Base-by-base conservation (phyloP, 2,329 filamentous ascomycete species). In the Cladosporium sp. region DNA sequence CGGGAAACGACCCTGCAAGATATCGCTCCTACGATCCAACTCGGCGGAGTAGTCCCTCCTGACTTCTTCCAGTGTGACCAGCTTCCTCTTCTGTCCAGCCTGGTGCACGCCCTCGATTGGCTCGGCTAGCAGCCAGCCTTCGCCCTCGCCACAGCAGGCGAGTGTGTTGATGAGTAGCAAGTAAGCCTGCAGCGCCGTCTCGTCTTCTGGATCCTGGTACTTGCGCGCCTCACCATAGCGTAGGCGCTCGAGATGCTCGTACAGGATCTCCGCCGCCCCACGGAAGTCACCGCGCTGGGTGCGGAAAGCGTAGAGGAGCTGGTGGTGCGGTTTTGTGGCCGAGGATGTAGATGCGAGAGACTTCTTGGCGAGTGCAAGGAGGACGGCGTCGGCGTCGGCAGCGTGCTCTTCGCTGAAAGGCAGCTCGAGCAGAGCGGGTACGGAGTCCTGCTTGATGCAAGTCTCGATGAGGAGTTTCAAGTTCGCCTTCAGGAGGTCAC, bases 121-220 rank as follows among this genome's bases (percentile, higher is more conserved):
- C 38, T 78, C 76, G 14, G 79, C 77, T 16, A 83, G 71, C n/a
- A 95, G 82, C 81, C 95, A 98, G 1, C 85, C 86, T 63, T 95
- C 87, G 57, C 88, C 82, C 54, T 84, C 76, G 45, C 87, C 83
- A 38, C 96, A 89, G 58, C 89, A 95, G 59, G 87, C 89, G 56
- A 98, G 76, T 1, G 89, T 85, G 67, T 98, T 98, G 73, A 98
- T 95, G 42, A 98, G 80, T 56, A 90, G 79, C n/a, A 97, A 74
- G 63, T 95, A 93, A 63, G 89, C 86, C 60, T 87, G 82, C 43
- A 85, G 83, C 32, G 83, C 65, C 35, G 76, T 76, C 54, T 79
- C 77, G 56, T 80, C 79, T 43, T 77, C 73, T 1, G 74, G 72
- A 54, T 68, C 63, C 35, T 58, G 61, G 41, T 61, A 43, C 2